These are phyloP conservation scores for Ceratobasidium sp. DNA, from an alignment of 1,284 basidiomycete genomes.

Conservation along the genomic window DNA sequence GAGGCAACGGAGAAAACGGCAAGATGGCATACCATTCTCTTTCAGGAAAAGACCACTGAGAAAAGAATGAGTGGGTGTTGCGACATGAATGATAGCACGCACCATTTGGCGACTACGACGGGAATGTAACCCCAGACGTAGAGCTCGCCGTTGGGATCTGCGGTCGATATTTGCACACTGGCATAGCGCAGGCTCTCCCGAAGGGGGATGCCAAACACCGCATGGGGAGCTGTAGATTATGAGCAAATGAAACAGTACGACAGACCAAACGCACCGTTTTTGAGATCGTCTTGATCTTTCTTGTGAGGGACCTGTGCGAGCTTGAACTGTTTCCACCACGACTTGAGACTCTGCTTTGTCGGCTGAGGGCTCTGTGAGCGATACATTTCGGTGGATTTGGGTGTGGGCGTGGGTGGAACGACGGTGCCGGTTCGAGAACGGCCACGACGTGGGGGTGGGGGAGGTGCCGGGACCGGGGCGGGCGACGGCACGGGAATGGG, in stretches of 20 bases:
- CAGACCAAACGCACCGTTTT: slow-evolving; percentile 50
- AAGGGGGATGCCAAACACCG: slow-evolving; percentile 88
- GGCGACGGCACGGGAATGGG: slow-evolving; percentile 32
- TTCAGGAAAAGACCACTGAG: slow-evolving; percentile 87
- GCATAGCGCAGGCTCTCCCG: slow-evolving; percentile 86
- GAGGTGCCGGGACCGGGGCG: background rate
- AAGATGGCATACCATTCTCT: slow-evolving; percentile 70
- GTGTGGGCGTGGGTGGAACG: background rate
- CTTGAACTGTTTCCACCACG: slow-evolving; percentile 84
- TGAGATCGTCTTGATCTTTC: slow-evolving; percentile 53
- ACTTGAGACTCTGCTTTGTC: slow-evolving; percentile 70
- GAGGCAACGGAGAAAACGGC: slow-evolving; percentile 7
- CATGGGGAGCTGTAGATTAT: slow-evolving; percentile 23
- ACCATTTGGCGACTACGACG: slow-evolving; percentile 97
- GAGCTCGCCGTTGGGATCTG: slow-evolving; percentile 78
- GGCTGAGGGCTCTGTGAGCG: slow-evolving; percentile 49
- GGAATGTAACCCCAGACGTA: slow-evolving; percentile 96
- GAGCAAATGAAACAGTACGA: slow-evolving; percentile 33
- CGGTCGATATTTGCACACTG: slow-evolving; percentile 94
- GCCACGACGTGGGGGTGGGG: slow-evolving; percentile 5
- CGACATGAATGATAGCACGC: slow-evolving; percentile 50
- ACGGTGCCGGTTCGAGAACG: background rate
- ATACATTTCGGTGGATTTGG: slow-evolving; percentile 19
- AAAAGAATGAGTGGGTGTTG: slow-evolving; percentile 25
- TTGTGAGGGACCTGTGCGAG: slow-evolving; percentile 61